Evolutionary conservation across 176 grass and related monocot species (phyloP), one percentile per base, ranked within the genome.

Genomic region (Ensete glaucum): DNA sequence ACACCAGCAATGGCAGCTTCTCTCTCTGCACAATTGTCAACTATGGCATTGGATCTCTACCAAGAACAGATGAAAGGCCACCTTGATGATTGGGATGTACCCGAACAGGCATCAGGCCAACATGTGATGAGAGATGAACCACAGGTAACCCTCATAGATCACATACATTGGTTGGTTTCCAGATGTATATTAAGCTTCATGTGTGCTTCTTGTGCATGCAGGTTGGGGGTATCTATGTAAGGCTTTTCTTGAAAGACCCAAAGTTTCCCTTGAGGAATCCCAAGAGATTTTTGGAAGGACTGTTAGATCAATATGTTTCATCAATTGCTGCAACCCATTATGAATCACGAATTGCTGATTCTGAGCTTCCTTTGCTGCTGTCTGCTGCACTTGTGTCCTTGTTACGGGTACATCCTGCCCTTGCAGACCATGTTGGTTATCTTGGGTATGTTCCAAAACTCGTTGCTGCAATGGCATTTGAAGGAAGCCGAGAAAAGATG

Each of bases 61-160:
- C 95, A 86, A 72, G 95, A 99, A 76, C 95, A 99, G 84, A 89
- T 94, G 75, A 99, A 99, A 87, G 95, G 95, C 6, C 72, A 78
- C 74, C 86, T 99, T 86, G 84, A 91, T 77, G 95, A 99, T 82
- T 99, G 95, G 95, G 95, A 99, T 87, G 80, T 99, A 58, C 95
- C 95, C 76, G 95, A 99, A 80, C 95, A 99, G 81, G 71, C 95
- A 84, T 89, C 95, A 71, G 85, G 90, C 13, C 95, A 99, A 76
- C 86, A 99, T 85, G 90, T 85, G 63, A 99, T 99, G 90, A 99
- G 93, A 84, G 95, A 98, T 77, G 94, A 99, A 85, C 95, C 95
- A 81, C 95, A 99, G 95, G 95, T 99, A 89, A 27, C 1, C 72
- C 7, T 70, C 29, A 74, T 9, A 16, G 8, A 2, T 19, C 15